These are phyloP conservation scores for Chenopodium album DNA, from an alignment of 148 eudicot genomes.

Conservation along the genomic window DNA sequence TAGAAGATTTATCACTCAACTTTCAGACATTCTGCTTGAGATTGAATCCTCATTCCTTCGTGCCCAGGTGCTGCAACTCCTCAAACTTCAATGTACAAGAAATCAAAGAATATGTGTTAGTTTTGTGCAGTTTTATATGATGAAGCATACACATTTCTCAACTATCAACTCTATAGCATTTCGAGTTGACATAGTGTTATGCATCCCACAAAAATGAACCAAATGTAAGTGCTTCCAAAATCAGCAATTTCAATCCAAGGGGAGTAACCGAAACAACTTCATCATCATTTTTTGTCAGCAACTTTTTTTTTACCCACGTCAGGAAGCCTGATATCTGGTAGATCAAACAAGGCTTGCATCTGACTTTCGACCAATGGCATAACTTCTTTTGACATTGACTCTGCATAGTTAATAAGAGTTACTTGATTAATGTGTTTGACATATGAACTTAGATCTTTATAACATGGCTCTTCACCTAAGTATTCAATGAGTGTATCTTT, in stretches of 20 bases:
- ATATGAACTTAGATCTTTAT: conserved; percentile 62
- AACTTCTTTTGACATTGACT: conserved; percentile 33
- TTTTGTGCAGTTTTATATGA: background rate
- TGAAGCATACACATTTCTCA: conserved; percentile 21
- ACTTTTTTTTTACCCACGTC: conserved; percentile 43
- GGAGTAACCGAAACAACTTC: conserved; percentile 41
- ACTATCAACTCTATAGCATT: conserved; percentile 55
- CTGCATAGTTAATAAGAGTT: conserved; percentile 80
- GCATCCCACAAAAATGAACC: conserved; percentile 97
- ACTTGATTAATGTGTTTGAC: conserved; percentile 66
- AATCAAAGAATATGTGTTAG: conserved; percentile 2
- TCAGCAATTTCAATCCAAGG: conserved; percentile 71
- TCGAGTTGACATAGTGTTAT: conserved; percentile 77
- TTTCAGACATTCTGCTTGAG: background rate
- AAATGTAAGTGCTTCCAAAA: conserved; percentile 87
- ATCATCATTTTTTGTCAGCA: conserved; percentile 62
- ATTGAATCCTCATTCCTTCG: background rate
- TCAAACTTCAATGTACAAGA: background rate
- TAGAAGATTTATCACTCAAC: background rate
- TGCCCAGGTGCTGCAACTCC: background rate
- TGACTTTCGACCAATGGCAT: conserved; percentile 84
- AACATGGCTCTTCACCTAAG: conserved; percentile 44
- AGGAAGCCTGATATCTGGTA: conserved; percentile 67
- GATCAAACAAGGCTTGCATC: conserved; percentile 90
- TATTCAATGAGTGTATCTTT: conserved; percentile 57